These are phyloP conservation scores for Emmonsiellopsis sp. DNA, from an alignment of 2,329 filamentous ascomycete species.

Conservation along the genomic window DNA sequence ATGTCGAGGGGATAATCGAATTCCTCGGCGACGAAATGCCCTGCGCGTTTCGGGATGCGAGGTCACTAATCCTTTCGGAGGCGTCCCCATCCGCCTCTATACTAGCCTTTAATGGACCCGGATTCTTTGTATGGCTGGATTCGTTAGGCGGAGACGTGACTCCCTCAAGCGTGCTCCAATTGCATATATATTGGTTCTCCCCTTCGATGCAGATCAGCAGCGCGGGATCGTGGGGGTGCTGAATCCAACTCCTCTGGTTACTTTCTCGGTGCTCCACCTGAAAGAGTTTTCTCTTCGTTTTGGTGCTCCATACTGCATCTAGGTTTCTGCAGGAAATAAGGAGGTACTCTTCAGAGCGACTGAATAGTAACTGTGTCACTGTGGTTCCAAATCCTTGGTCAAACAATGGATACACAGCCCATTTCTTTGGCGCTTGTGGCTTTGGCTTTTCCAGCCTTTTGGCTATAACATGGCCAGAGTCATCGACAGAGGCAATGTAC, in stretches of 20 bases:
- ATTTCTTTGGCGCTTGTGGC: slow-evolving; percentile 1
- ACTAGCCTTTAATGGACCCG: not conserved
- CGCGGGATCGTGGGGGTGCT: slow-evolving; percentile 3
- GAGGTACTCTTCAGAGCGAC: slow-evolving; percentile 1
- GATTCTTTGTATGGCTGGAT: not conserved
- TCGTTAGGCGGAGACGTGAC: not conserved
- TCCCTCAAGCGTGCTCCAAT: slow-evolving; percentile 2
- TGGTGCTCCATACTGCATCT: slow-evolving; percentile 4
- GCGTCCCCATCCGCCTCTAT: not conserved
- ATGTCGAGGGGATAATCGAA: not conserved
- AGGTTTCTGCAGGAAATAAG: slow-evolving; percentile 1
- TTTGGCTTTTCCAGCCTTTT: slow-evolving; percentile 5
- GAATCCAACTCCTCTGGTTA: slow-evolving; percentile 3
- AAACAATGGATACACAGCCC: slow-evolving; percentile 6
- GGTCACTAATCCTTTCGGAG: not conserved
- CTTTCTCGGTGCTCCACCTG: not conserved
- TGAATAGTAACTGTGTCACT: slow-evolving; percentile 6
- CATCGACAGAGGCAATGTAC: slow-evolving; percentile 10
- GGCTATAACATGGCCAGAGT: slow-evolving; percentile 5
- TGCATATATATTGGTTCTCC: slow-evolving; percentile 1
- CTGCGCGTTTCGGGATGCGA: not conserved
- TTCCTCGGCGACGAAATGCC: not conserved
- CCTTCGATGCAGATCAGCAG: slow-evolving; percentile 6
- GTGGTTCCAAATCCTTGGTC: slow-evolving; percentile 1
- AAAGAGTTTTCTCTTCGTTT: slow-evolving; percentile 3